Evolutionary conservation across 2,329 filamentous ascomycete genomes (phyloP).

Genomic region (Phaeophleospora eucalypticola): DNA sequence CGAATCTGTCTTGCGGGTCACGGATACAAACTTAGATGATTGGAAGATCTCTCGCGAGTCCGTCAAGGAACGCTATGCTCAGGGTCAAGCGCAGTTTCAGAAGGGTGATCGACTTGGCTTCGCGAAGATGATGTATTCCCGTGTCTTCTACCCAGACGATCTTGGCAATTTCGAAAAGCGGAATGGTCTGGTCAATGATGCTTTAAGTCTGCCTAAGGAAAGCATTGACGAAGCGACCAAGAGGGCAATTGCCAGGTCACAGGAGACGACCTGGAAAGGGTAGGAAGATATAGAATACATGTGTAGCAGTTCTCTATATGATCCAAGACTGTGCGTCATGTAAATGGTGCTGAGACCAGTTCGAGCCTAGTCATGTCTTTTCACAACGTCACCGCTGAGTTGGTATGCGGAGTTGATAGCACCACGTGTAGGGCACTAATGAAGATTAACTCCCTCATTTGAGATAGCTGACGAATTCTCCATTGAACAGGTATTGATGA

Average conservation of each 20-base stretch:
- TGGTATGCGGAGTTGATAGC: no score
- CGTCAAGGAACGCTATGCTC: conserved; percentile 45
- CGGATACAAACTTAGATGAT: conserved; percentile 53
- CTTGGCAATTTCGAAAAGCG: conserved; percentile 36
- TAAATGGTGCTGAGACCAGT: no score
- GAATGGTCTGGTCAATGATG: conserved; percentile 46
- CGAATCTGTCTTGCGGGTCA: conserved; percentile 55
- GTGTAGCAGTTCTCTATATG: no score
- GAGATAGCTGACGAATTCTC: no score
- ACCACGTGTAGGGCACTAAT: no score
- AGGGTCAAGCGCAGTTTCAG: conserved; percentile 45
- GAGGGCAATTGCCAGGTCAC: conserved; percentile 14
- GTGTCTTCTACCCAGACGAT: conserved; percentile 45
- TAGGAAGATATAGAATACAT: no score
- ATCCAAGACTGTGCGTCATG: no score
- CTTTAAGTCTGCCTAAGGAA: conserved; percentile 56
- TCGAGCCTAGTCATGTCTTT: no score
- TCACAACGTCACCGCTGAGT: no score
- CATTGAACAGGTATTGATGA: no score
- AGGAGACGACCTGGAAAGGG: no score
- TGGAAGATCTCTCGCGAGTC: conserved; percentile 55
- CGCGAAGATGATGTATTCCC: conserved; percentile 40
- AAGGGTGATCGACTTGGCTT: conserved; percentile 33
- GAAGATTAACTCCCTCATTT: no score
- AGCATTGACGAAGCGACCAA: conserved; percentile 53